Evolutionary conservation across 805 yeast species (phyloP).

Genomic region (Sugiyamaella floridensis): DNA sequence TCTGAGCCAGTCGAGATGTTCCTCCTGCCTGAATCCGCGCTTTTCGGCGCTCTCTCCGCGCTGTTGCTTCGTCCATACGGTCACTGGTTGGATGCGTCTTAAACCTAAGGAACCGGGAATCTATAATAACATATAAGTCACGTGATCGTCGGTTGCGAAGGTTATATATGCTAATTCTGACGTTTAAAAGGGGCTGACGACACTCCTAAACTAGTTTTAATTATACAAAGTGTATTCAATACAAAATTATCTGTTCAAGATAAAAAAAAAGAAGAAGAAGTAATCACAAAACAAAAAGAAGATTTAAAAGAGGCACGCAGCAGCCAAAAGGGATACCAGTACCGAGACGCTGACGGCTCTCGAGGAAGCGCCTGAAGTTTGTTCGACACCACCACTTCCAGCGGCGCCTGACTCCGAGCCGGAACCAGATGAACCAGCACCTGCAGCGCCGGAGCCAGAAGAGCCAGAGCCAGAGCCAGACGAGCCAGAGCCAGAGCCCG

Average conservation of each 20-base stretch:
- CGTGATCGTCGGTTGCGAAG: too few species aligned
- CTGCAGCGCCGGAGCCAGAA: not conserved
- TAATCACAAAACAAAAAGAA: not conserved
- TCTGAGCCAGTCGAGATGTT: slow-evolving; percentile 26
- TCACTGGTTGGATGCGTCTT: not conserved
- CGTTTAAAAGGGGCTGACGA: too few species aligned
- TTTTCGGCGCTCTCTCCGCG: slow-evolving; percentile 26
- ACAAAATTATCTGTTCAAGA: not conserved
- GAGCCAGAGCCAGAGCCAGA: not conserved
- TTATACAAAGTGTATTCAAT: not conserved
- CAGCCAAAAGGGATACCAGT: not conserved
- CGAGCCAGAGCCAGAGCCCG: not conserved
- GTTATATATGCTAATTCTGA: too few species aligned
- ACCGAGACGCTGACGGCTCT: not conserved
- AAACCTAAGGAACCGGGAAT: not conserved
- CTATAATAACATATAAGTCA: not conserved
- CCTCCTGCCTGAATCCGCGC: slow-evolving; percentile 27
- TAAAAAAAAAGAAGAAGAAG: too few species aligned
- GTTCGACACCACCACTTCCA: not conserved
- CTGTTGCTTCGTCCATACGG: slow-evolving; percentile 7
- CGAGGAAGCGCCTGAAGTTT: not conserved
- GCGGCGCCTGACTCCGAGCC: not conserved
- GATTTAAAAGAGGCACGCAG: not conserved
- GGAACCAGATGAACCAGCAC: not conserved
- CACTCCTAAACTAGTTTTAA: too few species aligned